Conservation (phyloP, 1,139 yeast species). For the Yamadazyma triangularis region DNA sequence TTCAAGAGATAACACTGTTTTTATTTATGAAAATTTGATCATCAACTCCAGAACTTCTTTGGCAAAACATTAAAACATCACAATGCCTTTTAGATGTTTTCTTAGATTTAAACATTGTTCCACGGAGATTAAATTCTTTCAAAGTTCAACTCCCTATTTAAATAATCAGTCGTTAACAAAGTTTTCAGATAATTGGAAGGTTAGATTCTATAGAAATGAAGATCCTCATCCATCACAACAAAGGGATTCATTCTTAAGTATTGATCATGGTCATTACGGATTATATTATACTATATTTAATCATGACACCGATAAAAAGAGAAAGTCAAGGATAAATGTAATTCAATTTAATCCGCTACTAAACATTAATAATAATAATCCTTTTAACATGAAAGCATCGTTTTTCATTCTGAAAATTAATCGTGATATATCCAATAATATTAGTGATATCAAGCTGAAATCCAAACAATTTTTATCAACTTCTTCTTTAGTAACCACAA, state of each 20-base stretch:
- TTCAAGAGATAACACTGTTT: too few relatives aligned
- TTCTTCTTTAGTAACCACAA: slow-evolving; percentile 6
- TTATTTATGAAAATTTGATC: too few relatives aligned
- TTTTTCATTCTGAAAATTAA: slow-evolving; percentile 27
- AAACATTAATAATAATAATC: not conserved
- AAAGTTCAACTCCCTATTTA: slow-evolving; percentile 36
- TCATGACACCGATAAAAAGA: slow-evolving; percentile 27
- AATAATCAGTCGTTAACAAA: slow-evolving; percentile 17
- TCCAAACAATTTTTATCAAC: slow-evolving; percentile 19
- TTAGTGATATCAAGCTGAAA: slow-evolving; percentile 18
- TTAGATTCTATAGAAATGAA: slow-evolving; percentile 19
- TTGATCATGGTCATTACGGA: slow-evolving; percentile 43
- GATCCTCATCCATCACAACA: slow-evolving; percentile 31
- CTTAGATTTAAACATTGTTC: not conserved
- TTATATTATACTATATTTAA: slow-evolving; percentile 40
- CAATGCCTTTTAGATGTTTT: slow-evolving; percentile 1
- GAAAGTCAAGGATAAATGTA: slow-evolving; percentile 8
- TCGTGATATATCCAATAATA: slow-evolving; percentile 22
- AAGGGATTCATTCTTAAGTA: slow-evolving; percentile 21
- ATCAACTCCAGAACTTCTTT: not conserved
- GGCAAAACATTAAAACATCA: not conserved
- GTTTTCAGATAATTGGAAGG: slow-evolving; percentile 17
- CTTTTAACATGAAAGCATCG: slow-evolving; percentile 1
- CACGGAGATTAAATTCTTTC: slow-evolving; percentile 29
- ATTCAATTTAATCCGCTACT: slow-evolving; percentile 12